Percentiles rank a stretch among this genome's conserved stretches.
Conservation (phyloP, 2,329 filamentous ascomycete genomes). For the Aspergillus candidus region DNA sequence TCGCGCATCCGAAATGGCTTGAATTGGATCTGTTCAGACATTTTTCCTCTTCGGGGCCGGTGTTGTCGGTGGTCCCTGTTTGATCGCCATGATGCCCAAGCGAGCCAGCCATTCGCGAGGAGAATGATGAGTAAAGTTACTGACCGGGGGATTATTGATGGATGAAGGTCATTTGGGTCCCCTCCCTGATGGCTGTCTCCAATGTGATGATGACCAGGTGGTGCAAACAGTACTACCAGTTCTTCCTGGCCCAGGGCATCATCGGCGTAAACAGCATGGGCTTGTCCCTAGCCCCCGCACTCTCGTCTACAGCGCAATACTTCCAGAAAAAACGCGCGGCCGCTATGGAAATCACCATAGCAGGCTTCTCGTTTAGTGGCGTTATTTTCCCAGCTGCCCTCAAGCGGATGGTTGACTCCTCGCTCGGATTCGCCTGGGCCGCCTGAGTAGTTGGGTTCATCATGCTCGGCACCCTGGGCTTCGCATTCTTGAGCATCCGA, state of each 20-base stretch:
- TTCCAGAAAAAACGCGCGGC: constrained; percentile 46
- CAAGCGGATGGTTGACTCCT: constrained; percentile 44
- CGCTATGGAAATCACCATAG: constrained; percentile 43
- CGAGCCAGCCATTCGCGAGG: constrained; percentile 2
- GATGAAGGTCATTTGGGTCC: constrained; percentile 12
- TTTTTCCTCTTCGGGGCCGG: constrained; percentile 20
- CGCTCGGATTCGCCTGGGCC: constrained; percentile 48
- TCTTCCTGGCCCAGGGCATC: constrained; percentile 35
- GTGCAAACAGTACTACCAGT: constrained; percentile 50
- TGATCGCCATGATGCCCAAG: constrained; percentile 18
- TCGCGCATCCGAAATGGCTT: constrained; percentile 38
- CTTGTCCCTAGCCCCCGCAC: constrained; percentile 41
- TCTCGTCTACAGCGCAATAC: constrained; percentile 43
- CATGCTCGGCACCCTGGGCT: constrained; percentile 40
- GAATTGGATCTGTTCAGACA: constrained; percentile 41
- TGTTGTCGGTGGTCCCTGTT: constrained; percentile 19
- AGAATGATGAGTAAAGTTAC: background rate
- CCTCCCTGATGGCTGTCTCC: constrained; percentile 40
- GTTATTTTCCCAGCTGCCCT: constrained; percentile 47
- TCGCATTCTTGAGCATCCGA: constrained; percentile 29
- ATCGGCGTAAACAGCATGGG: constrained; percentile 26
- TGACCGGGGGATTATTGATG: background rate
- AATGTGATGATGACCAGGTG: constrained; percentile 61
- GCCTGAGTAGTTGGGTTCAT: constrained; percentile 50
- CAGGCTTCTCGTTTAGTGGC: constrained; percentile 48